These are phyloP conservation scores for Dipteronia sinensis DNA, from an alignment of 345 rosid species.

Conservation along the genomic window DNA sequence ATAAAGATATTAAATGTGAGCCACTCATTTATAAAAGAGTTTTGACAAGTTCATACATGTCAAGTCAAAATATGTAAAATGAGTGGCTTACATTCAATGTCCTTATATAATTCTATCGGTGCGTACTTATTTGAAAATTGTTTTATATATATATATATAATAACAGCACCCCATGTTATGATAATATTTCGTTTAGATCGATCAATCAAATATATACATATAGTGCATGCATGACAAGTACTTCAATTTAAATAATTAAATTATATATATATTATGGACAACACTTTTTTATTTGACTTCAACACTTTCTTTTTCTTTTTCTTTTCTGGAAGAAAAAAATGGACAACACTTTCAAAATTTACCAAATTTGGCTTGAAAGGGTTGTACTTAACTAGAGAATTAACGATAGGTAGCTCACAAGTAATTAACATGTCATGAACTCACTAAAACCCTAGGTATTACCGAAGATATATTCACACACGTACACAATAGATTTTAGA, in stretches of 20 bases:
- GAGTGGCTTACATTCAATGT: too few relatives aligned
- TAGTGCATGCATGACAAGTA: neutral
- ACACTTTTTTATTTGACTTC: neutral
- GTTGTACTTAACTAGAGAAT: neutral
- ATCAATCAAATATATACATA: neutral
- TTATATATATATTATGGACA: neutral
- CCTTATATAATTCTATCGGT: too few relatives aligned
- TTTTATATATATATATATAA: neutral
- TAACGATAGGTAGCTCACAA: neutral
- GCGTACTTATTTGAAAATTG: too few relatives aligned
- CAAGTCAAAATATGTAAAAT: too few relatives aligned
- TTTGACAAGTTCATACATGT: too few relatives aligned
- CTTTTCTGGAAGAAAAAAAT: too few relatives aligned
- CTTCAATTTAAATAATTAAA: neutral
- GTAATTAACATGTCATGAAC: neutral
- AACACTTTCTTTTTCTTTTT: too few relatives aligned
- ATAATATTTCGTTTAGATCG: neutral
- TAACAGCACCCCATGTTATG: neutral
- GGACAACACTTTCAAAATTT: neutral
- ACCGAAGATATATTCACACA: too few relatives aligned
- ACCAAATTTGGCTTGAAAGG: neutral
- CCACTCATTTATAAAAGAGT: too few relatives aligned
- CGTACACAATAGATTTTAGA: too few relatives aligned
- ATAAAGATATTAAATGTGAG: too few relatives aligned
- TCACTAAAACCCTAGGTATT: neutral